Evolutionary conservation across 805 yeast species (phyloP).

Genomic region (Priceomyces fermenticarens): DNA sequence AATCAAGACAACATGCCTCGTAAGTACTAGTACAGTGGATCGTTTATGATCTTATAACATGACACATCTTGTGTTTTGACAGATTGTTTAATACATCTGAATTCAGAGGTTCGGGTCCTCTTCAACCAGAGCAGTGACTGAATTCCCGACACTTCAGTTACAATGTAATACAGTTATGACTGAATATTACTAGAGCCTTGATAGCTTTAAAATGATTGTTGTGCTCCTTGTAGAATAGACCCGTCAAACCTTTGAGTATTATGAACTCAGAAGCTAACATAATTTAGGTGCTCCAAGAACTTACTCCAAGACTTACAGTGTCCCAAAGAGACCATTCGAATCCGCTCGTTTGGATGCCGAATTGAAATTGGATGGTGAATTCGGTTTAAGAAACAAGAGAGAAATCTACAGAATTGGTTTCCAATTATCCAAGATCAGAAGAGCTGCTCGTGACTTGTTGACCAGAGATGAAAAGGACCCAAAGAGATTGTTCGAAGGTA

Average conservation of each 20-base stretch:
- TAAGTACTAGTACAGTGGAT: slow-evolving; percentile 34
- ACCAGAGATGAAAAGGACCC: slow-evolving; percentile 99
- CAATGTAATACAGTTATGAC: slow-evolving; percentile 15
- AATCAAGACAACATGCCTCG: slow-evolving; percentile 53
- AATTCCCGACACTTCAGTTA: slow-evolving; percentile 88
- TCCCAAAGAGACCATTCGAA: slow-evolving; percentile 99
- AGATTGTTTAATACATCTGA: neutral
- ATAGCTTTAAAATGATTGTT: neutral
- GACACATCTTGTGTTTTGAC: slow-evolving; percentile 1
- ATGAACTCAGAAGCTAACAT: slow-evolving; percentile 17
- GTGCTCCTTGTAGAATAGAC: slow-evolving; percentile 2
- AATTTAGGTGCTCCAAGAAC: slow-evolving; percentile 93
- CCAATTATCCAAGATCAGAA: slow-evolving; percentile 99
- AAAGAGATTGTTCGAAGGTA: slow-evolving; percentile 99
- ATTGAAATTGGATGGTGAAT: slow-evolving; percentile 99
- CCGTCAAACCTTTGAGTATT: neutral
- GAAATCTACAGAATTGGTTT: slow-evolving; percentile 99
- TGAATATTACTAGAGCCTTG: neutral
- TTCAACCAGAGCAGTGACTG: slow-evolving; percentile 48
- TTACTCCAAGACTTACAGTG: slow-evolving; percentile 98
- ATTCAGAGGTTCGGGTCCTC: slow-evolving; percentile 74
- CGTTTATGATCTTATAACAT: slow-evolving; percentile 1
- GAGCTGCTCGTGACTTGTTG: slow-evolving; percentile 99
- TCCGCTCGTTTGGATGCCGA: slow-evolving; percentile 99
- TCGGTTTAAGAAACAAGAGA: slow-evolving; percentile 99